Evolutionary conservation across 164 flowering plant genomes (phyloP), one percentile per base, ranked within the genome.

Genomic region (Sedum album): DNA sequence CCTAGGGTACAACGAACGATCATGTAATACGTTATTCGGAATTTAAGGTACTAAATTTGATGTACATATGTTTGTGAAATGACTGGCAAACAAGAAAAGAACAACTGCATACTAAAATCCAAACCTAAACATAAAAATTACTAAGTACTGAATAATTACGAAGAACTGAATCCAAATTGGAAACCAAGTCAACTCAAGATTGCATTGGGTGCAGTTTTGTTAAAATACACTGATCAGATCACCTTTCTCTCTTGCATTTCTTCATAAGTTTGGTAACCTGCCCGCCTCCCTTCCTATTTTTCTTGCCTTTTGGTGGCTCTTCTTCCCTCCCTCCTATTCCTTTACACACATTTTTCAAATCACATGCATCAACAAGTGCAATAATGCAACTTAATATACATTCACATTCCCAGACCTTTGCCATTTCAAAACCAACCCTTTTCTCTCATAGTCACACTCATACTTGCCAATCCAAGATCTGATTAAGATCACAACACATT

Each of bases 101-200:
- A n/a, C n/a, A n/a, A n/a, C n/a, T n/a, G n/a, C n/a, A n/a, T n/a
- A n/a, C n/a, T n/a, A n/a, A n/a, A n/a, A n/a, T n/a, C n/a, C n/a
- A n/a, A n/a, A n/a, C n/a, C n/a, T n/a, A n/a, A n/a, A n/a, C n/a
- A n/a, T n/a, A n/a, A n/a, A n/a, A n/a, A n/a, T n/a, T n/a, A n/a
- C n/a, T n/a, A n/a, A n/a, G n/a, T n/a, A n/a, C n/a, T n/a, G n/a
- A n/a, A n/a, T n/a, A n/a, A n/a, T n/a, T n/a, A n/a, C n/a, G n/a
- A n/a, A n/a, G n/a, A n/a, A n/a, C n/a, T n/a, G n/a, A 8, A 21
- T 18, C 60, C 5, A 55, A 25, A 55, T 55, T 55, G 23, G 30
- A 55, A 55, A 55, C 55, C 23, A 49, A 49, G 55, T 49, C 55
- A 23, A 49, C 55, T 49, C 55, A n/a, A 49, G 55, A 49, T 49